Evolutionary conservation across 2,329 filamentous ascomycete species (phyloP), one percentile per base, ranked within the genome.

Genomic region (Hymenoscyphus linearis): DNA sequence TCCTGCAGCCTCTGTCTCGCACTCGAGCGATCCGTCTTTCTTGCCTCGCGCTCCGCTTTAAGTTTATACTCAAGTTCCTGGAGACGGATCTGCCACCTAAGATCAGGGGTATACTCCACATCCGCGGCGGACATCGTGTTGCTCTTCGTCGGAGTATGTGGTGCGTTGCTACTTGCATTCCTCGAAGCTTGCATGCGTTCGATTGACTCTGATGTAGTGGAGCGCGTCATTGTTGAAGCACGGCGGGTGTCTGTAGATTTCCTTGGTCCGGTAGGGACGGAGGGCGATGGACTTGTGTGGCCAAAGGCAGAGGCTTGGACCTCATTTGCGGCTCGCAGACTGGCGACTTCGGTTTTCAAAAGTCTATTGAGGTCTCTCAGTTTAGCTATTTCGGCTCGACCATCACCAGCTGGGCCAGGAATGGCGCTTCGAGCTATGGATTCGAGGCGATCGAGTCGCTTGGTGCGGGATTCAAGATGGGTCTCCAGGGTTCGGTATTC

Each of bases 401-500:
- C 61, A 50, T 70, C 68, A 16, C 54, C 57, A 18, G 37, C 59
- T 2, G 58, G 26, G 16, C 65, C 61, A 76, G 84, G 80, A 16
- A 86, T 76, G 16, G 81, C 83, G 66, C 87, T 89, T 63, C 89
- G 83, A 47, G 95, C 85, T 50, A 91, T 83, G 16, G 87, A 85
- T 75, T 99, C 95, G 0, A 99, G 81, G 2, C 90, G 85, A 66
- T 98, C 93, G 34, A 99, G 83, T 68, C 91, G 91, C 78, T 96
- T 95, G 62, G 88, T 83, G 16, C 92, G 87, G 27, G 86, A 77
- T 59, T 95, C 90, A 31, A 97, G 84, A 40, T 86, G 90, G 67
- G 86, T 86, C 74, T 97, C 92, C 1, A 99, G 81, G 0, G 83
- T 85, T 70, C 96, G 90, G 71, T 97, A 98, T 71, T 98, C 93